Evolutionary conservation across 176 grass and related monocot genomes (phyloP), one percentile per base, ranked within the genome.

Genomic region (Oryza meridionalis): DNA sequence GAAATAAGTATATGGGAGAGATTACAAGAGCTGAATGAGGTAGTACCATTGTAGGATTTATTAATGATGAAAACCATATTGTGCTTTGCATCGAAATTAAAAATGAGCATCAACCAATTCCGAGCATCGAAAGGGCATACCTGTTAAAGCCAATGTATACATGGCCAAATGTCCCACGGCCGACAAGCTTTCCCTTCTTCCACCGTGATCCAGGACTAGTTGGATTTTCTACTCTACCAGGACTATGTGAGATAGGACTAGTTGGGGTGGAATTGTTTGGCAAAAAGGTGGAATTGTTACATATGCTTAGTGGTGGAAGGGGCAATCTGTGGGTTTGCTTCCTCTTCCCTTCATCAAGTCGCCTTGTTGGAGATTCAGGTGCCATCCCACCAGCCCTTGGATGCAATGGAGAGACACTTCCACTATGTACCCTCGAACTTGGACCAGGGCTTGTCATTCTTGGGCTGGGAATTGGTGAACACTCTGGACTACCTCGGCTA

Each of bases 141-240:
- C 91, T 99, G 76, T 99, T 99, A 87, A 99, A 99, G 76, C 96
- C 96, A 92, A 81, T 93, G 87, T 96, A 96, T 72, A 99, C 96
- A 99, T 99, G 93, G 31, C 96, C 96, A 49, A 99, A 99, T 70
- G 96, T 99, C 50, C 96, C 96, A 76, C 86, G 85, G 63, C 96
- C 96, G 72, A 99, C 90, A 73, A 99, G 67, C 75, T 96, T 99
- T 82, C 96, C 96, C 77, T 99, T 99, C 96, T 99, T 99, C 96
- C 96, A 99, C 69, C 93, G 80, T 79, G 89, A 90, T 77, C 96
- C 96, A 85, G 91, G 96, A 81, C 96, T 99, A 9, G 89, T 68
- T 84, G 91, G 89, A 86, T 93, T 99, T 44, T 93, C 93, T 89
- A 84, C 82, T 72, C 93, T 92, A 88, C 93, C 96, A 90, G 95